Base-by-base conservation (phyloP, 208 protist species). In the Trypanosoma conorhini region DNA sequence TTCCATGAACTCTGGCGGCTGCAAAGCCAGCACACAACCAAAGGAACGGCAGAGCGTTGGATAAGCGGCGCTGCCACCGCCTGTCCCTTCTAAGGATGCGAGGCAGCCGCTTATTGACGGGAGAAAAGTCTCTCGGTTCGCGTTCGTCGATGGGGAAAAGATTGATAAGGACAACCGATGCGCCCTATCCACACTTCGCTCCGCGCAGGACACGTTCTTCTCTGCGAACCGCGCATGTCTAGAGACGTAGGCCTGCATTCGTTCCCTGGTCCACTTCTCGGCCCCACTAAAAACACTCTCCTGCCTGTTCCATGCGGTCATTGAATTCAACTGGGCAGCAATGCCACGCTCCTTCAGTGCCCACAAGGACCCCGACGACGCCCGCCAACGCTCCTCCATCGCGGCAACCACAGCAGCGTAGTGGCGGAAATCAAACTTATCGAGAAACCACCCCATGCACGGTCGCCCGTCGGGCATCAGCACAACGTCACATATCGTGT, bases 391-490 rank as follows among this genome's bases (percentile, higher is more conserved):
- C 42, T 76, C 54, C 51, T 76, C 76, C 13, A 76, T 30, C n/a
- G 70, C 67, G 13, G 51, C 55, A 56, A 80, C 30, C 19, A 76
- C 52, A 5, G 52, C 35, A 26, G 38, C 24, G 40, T 70, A 76
- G 52, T 76, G 48, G 5, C 46, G 19, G 4, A 26, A 67, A 1
- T 68, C 69, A 72, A 71, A 80, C 22, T 62, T 52, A 44, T 83
- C 70, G 4, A 71, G 46, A 68, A 87, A 83, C 82, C 82, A 87
- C 4, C 82, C 82, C 12, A 67, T 61, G 28, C 70, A 81, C 21
- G 76, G 69, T 26, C 51, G 15, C 21, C 72, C 77, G 50, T 76
- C 78, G 28, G 67, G 75, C 69, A 87, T 70, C 21, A 83, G 62
- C 2, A 87, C 62, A 28, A 83, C 65, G 50, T 84, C 82, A 40